Base-by-base conservation (phyloP, 768 basidiomycete genomes). In the Chiua virens region DNA sequence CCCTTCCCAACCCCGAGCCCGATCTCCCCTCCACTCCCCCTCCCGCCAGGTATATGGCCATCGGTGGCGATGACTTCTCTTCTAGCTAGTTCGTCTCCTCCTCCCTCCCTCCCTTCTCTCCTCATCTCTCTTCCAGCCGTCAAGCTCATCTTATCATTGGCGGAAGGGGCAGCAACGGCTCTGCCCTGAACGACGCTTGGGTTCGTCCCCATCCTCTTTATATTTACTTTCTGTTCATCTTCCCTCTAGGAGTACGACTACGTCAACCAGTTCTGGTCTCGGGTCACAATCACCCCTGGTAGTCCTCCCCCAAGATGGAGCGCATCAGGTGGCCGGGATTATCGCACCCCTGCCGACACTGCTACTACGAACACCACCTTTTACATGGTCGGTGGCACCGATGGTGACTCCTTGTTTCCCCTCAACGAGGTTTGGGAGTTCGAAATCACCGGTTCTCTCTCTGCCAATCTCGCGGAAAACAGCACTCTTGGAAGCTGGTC, bases 401-500 rank as follows among this genome's bases (percentile, higher is more conserved):
- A 86, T 54, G 79, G 76, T 10, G 69, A 57, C 15, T 68, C 63
- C 3, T 56, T 70, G 28, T 74, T 68, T 52, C 70, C 80, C 32
- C 68, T 89, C 30, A 81, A 85, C 20, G 81, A 91, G 46, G 74
- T 89, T 18, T 92, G 88, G 87, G 76, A 77, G 57, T 70, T 92
- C 38, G 71, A 80, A 51, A 69, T 92, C 14, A 79, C 85, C 11
- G 90, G 90, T 23, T 79, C 82, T 0, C 71, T 92, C 15, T 83
- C 89, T 3, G 79, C 87, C 17, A 92, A 92, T 63, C 64, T 83
- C 28, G 79, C 79, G 3, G 41, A 38, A 21, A 67, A 79, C 45
- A 53, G 64, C 44, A 71, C 80, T 1, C 59, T 59, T 17, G 89
- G 77, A 10, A 83, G 76, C 40, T 92, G 89, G 90, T 73, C 79